phyloP scores from a whole-genome alignment of 2,329 filamentous ascomycete species.

The Sodiomyces alkalinus region DNA sequence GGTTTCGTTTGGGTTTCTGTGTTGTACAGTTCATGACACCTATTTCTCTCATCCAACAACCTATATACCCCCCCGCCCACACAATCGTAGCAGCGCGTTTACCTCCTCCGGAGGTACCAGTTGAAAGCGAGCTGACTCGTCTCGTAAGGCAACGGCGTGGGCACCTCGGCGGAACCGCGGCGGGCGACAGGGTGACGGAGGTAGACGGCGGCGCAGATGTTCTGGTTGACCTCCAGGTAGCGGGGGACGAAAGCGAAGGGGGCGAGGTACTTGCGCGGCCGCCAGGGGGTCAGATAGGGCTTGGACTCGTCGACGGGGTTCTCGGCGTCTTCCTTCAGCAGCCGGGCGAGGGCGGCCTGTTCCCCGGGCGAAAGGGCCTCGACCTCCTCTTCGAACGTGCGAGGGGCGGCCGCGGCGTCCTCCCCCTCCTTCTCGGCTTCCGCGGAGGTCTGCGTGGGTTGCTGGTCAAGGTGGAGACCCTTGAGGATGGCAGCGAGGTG shows the following conservation, averaged over 20 bases:
- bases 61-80: not conserved
- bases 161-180: constrained; percentile 65
- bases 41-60: not conserved
- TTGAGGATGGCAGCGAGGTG: constrained; percentile 36
- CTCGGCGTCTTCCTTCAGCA: constrained; percentile 50
- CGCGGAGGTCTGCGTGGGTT: constrained; percentile 11
- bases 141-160: constrained; percentile 59
- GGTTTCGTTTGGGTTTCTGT: no score
- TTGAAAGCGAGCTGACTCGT: constrained; percentile 75
- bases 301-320: constrained; percentile 66
- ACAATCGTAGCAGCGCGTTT: constrained; percentile 15
- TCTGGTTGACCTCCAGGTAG: constrained; percentile 96
- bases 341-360: constrained; percentile 32
- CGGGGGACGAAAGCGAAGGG: constrained; percentile 90
- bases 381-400: constrained; percentile 7
- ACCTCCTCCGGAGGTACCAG: constrained; percentile 83
- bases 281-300: constrained; percentile 86
- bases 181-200: constrained; percentile 84
- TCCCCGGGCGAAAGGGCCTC: constrained; percentile 29
- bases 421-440: constrained; percentile 2
- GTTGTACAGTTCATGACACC: no score
- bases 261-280: constrained; percentile 70
- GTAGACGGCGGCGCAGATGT: constrained; percentile 90
- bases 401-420: not conserved
- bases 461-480: constrained; percentile 24